phyloP scores from a whole-genome alignment of 2,329 filamentous ascomycete genomes.

The Aspergillus puulaauensis region DNA sequence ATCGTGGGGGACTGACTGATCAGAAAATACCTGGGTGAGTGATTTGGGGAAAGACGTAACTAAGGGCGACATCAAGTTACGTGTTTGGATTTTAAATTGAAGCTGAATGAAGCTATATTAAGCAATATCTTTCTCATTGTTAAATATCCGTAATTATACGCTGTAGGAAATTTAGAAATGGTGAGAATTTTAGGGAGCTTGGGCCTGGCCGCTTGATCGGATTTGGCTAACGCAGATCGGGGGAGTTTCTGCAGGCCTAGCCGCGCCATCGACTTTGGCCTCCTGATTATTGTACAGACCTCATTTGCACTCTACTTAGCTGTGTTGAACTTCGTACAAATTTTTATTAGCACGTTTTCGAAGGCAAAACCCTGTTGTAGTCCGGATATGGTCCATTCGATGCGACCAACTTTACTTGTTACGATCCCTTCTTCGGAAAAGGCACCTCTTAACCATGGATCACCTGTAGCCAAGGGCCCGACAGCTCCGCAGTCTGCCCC shows the following conservation, averaged over 20 bases:
- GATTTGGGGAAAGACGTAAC: neutral
- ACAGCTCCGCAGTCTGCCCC: constrained; percentile 15
- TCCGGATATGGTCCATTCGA: constrained; percentile 12
- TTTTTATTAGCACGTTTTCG: neutral
- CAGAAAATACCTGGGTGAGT: neutral
- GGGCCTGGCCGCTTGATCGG: neutral
- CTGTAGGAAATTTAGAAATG: neutral
- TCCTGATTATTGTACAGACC: neutral
- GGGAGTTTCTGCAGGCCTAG: neutral
- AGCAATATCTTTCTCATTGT: too few relatives aligned
- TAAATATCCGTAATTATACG: too few relatives aligned
- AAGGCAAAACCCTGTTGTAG: neutral
- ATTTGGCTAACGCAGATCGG: neutral
- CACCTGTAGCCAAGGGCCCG: constrained; percentile 15
- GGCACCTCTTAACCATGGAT: constrained; percentile 24
- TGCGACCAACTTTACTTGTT: constrained; percentile 1
- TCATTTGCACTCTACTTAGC: too few relatives aligned
- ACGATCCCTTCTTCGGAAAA: neutral
- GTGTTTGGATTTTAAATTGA: too few relatives aligned
- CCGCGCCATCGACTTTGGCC: neutral
- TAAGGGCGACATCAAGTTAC: too few relatives aligned
- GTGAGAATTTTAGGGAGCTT: neutral
- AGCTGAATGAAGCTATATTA: too few relatives aligned
- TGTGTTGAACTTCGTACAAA: neutral
- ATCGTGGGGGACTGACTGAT: neutral